These are phyloP conservation scores for Suillus hirtellus DNA, from an alignment of 768 basidiomycete genomes.

Conservation along the genomic window DNA sequence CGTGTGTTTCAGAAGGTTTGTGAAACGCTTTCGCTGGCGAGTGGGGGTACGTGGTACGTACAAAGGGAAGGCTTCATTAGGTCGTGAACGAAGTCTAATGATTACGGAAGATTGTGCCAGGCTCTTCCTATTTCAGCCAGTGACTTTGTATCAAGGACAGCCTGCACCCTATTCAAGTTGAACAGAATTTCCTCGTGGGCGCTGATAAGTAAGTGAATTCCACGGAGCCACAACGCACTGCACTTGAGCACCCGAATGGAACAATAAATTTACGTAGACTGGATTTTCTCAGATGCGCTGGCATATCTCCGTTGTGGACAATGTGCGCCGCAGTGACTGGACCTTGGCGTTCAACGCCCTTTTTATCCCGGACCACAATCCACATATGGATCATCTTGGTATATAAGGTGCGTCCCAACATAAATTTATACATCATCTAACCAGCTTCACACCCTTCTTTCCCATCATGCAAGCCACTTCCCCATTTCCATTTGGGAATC, in stretches of 20 bases:
- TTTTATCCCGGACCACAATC: background rate
- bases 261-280: background rate
- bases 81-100: background rate
- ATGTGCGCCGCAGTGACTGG: background rate
- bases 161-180: background rate
- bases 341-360: background rate
- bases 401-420: slow-evolving; percentile 2
- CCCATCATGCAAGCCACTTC: background rate
- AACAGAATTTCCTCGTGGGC: background rate
- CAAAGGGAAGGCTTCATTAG: slow-evolving; percentile 1
- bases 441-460: background rate
- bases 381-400: background rate
- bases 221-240: background rate
- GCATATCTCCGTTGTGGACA: background rate
- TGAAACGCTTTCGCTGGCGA: background rate
- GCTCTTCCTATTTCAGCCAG: background rate
- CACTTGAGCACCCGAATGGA: background rate
- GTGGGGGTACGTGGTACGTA: background rate
- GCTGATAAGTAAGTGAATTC: background rate
- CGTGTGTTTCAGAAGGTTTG: background rate
- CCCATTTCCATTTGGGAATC: slow-evolving; percentile 24
- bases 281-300: background rate
- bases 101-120: background rate
- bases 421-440: background rate
- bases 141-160: slow-evolving; percentile 9